phyloP scores from a whole-genome alignment of 768 basidiomycete species.

The Lactarius evosmus region DNA sequence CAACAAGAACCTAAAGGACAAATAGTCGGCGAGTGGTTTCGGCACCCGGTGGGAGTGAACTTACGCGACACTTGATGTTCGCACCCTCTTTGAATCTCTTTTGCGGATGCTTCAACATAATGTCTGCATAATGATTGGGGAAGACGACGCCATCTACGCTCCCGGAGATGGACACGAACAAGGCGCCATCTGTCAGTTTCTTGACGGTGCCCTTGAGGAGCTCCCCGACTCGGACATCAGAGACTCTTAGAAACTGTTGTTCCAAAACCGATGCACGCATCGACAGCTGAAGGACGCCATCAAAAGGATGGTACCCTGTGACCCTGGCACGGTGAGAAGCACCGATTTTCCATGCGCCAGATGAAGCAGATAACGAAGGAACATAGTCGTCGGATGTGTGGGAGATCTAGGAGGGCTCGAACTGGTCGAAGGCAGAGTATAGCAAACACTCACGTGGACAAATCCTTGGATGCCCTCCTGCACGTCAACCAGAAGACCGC shows the following conservation, averaged over 20 bases:
- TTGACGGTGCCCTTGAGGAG: conserved; percentile 85
- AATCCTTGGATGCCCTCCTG: conserved; percentile 69
- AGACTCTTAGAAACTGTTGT: conserved; percentile 80
- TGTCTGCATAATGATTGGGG: conserved; percentile 95
- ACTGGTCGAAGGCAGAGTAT: conserved; percentile 10
- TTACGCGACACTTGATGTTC: conserved; percentile 80
- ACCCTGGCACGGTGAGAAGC: conserved; percentile 84
- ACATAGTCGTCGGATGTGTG: conserved; percentile 90
- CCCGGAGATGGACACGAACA: conserved; percentile 85
- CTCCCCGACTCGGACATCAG: conserved; percentile 82
- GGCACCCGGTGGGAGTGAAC: conserved; percentile 30
- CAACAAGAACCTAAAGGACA: conserved; percentile 61
- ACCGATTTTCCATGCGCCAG: conserved; percentile 77
- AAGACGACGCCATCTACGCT: conserved; percentile 90
- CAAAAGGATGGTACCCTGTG: conserved; percentile 78
- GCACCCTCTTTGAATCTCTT: conserved; percentile 84
- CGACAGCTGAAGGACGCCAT: conserved; percentile 86
- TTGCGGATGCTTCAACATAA: conserved; percentile 88
- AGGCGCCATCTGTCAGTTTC: conserved; percentile 69
- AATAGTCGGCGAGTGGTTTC: conserved; percentile 11
- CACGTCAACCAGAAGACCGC: conserved; percentile 73
- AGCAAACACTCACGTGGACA: conserved; percentile 66
- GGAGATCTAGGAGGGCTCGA: conserved; percentile 64
- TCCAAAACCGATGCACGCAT: conserved; percentile 78
- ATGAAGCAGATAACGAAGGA: conserved; percentile 63